phyloP scores from a whole-genome alignment of 1,139 yeast genomes.

The Suhomyces bokatorum region DNA sequence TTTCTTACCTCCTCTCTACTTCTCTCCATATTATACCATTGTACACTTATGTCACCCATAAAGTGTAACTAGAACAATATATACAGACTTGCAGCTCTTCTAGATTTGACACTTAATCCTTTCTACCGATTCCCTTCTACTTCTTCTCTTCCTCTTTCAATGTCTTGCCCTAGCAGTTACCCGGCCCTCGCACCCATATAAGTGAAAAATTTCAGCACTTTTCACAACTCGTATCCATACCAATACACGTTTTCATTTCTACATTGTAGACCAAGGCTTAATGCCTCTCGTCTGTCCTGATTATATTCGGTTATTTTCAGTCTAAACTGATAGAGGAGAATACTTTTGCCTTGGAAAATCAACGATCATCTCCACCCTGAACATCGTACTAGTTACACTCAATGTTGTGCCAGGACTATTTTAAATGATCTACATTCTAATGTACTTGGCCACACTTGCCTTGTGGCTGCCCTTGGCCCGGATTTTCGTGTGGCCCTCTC shows the following conservation, averaged over 20 bases:
- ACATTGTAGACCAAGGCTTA: constrained; percentile 35
- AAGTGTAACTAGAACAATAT: too few relatives aligned
- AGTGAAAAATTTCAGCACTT: neutral
- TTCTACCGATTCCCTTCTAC: too few relatives aligned
- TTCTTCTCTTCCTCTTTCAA: too few relatives aligned
- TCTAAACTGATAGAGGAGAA: constrained; percentile 51
- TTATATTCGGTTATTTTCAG: constrained; percentile 54
- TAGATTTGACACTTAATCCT: too few relatives aligned
- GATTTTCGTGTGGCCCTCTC: constrained; percentile 2
- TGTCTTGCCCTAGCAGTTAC: constrained; percentile 5
- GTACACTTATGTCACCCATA: too few relatives aligned
- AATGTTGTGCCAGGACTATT: constrained; percentile 42
- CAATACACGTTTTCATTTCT: constrained; percentile 9
- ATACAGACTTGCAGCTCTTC: too few relatives aligned
- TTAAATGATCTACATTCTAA: constrained; percentile 37
- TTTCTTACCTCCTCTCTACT: too few relatives aligned
- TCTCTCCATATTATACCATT: too few relatives aligned
- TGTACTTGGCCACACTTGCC: neutral
- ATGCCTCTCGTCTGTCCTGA: constrained; percentile 56
- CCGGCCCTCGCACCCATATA: constrained; percentile 4
- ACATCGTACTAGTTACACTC: constrained; percentile 16
- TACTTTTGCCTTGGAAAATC: constrained; percentile 49
- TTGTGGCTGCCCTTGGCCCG: neutral
- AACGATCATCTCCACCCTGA: constrained; percentile 55
- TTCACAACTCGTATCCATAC: neutral